These are phyloP conservation scores for Neurospora sp. DNA, from an alignment of 495 filamentous ascomycete species.

Conservation along the genomic window DNA sequence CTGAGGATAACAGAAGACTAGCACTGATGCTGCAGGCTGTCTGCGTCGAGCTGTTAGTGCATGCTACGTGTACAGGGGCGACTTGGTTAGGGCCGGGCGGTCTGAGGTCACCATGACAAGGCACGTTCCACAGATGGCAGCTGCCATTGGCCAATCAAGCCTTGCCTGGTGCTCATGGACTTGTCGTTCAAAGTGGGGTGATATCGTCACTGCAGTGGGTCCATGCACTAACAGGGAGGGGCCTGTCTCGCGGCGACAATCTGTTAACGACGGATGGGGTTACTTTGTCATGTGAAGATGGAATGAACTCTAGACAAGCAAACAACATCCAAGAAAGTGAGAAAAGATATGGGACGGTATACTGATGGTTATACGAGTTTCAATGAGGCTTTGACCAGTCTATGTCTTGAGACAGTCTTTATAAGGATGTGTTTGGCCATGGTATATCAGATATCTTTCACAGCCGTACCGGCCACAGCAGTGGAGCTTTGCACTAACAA, in stretches of 20 bases:
- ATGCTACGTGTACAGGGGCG: not conserved
- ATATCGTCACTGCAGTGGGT: not conserved
- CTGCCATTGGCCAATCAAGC: slow-evolving; percentile 21
- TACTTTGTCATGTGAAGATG: not conserved
- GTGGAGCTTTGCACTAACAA: not conserved
- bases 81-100: not conserved
- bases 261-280: not conserved
- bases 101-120: slow-evolving; percentile 7
- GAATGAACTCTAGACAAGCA: not conserved
- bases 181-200: not conserved
- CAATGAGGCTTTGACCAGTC: no score
- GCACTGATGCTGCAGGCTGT: not conserved
- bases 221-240: not conserved
- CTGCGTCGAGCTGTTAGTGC: not conserved
- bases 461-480: not conserved
- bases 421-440: no score
- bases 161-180: not conserved
- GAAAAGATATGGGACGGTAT: not conserved
- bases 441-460: no score
- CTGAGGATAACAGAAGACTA: not conserved
- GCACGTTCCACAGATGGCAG: slow-evolving; percentile 13
- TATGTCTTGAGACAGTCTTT: no score
- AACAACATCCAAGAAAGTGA: no score
- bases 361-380: not conserved
- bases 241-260: not conserved